phyloP scores from a whole-genome alignment of 73 alveolate genomes.

The Paramecium pentaurelia region DNA sequence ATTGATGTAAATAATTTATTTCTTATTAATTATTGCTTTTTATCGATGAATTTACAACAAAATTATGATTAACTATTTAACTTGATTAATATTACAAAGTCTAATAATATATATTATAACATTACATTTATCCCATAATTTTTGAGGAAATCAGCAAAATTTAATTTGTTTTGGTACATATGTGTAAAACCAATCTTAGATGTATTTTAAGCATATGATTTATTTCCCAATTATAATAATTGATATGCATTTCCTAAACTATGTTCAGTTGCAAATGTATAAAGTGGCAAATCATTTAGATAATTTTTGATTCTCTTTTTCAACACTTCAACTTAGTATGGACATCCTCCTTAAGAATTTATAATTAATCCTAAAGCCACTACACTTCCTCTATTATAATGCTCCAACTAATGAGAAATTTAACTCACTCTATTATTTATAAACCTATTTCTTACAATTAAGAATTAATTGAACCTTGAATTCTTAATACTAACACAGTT shows the following conservation, averaged over 20 bases:
- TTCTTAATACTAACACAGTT: not conserved
- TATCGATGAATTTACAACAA: not conserved
- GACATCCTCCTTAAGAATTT: slow-evolving; percentile 37
- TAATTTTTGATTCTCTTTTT: not conserved
- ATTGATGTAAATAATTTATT: not conserved
- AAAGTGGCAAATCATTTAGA: not conserved
- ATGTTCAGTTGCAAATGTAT: not conserved
- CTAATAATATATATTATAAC: not conserved
- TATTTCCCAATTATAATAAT: not conserved
- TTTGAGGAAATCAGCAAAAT: not conserved
- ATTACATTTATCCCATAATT: not conserved
- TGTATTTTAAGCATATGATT: not conserved
- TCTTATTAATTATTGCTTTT: not conserved
- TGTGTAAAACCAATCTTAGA: not conserved
- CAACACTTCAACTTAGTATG: not conserved
- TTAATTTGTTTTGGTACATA: not conserved
- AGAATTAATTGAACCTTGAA: not conserved
- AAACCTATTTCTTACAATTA: not conserved
- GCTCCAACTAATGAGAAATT: not conserved
- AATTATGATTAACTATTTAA: not conserved
- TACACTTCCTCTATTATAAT: not conserved
- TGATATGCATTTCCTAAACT: not conserved
- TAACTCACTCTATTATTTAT: not conserved
- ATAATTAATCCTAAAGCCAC: not conserved
- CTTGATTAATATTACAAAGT: not conserved